Percentiles rank a stretch among this genome's conserved stretches.
Conservation (phyloP, 257 asterid species). For the Agastache rugosa region DNA sequence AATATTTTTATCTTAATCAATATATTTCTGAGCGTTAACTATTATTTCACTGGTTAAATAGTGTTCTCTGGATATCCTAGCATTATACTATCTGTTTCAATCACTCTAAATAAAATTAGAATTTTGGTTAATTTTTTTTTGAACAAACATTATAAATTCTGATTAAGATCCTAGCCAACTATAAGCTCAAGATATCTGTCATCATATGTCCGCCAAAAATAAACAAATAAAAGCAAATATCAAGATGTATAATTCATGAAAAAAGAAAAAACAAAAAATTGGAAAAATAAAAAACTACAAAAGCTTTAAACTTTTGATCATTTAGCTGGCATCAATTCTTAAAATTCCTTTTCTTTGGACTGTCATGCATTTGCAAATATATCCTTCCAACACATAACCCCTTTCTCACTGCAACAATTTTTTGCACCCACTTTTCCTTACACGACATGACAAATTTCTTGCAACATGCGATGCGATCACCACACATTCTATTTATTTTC, state of each 20-base stretch:
- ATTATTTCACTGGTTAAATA: no score
- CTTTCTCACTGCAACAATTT: slow-evolving; percentile 40
- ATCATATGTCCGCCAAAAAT: no score
- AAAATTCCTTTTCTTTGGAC: slow-evolving; percentile 47
- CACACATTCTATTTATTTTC: slow-evolving; percentile 37
- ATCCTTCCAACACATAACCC: slow-evolving; percentile 34
- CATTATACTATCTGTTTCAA: no score
- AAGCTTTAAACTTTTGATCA: not conserved
- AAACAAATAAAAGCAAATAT: no score
- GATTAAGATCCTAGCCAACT: no score
- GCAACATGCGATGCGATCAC: slow-evolving; percentile 34
- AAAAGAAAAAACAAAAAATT: not conserved
- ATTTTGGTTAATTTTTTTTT: no score
- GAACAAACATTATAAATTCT: no score
- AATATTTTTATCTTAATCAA: no score
- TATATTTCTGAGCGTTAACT: no score
- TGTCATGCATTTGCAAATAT: slow-evolving; percentile 65
- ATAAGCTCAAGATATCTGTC: no score
- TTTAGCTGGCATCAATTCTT: slow-evolving; percentile 50
- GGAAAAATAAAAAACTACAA: not conserved
- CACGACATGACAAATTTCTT: slow-evolving; percentile 54
- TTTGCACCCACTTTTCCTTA: slow-evolving; percentile 59
- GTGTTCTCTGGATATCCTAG: no score
- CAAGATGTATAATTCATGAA: not conserved
- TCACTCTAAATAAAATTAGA: no score